Conservation (phyloP, 225 moss, liverwort and hornwort species). For the Sphagnum contortum region DNA sequence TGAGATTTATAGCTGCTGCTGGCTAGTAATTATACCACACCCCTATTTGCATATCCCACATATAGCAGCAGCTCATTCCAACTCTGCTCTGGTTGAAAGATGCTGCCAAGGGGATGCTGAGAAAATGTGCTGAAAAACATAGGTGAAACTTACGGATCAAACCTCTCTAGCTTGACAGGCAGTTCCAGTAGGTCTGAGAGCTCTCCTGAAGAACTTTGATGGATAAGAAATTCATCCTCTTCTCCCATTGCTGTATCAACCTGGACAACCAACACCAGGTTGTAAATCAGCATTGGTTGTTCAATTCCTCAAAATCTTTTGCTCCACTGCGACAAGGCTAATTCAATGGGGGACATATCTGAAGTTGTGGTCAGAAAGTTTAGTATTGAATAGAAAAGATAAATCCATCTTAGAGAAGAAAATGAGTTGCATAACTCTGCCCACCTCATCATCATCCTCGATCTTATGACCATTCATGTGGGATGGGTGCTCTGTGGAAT, state of each 20-base stretch:
- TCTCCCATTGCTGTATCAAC: constrained; percentile 45
- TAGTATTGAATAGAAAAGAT: too few relatives aligned
- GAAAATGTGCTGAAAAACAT: too few relatives aligned
- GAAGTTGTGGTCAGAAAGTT: too few relatives aligned
- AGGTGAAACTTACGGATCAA: too few relatives aligned
- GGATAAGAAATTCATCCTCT: constrained; percentile 58
- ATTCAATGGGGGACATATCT: not conserved
- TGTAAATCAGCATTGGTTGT: not conserved
- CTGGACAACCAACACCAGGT: constrained; percentile 18
- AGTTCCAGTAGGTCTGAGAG: constrained; percentile 47
- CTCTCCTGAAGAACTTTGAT: constrained; percentile 72
- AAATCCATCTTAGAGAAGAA: too few relatives aligned
- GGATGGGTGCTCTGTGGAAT: constrained; percentile 46
- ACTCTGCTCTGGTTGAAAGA: too few relatives aligned
- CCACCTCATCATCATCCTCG: constrained; percentile 78
- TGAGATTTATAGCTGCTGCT: too few relatives aligned
- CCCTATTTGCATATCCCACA: too few relatives aligned
- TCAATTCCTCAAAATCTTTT: not conserved
- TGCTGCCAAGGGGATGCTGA: too few relatives aligned
- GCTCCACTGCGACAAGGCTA: not conserved
- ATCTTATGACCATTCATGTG: constrained; percentile 46
- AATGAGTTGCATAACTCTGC: too few relatives aligned
- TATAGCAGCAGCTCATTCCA: too few relatives aligned
- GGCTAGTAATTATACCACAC: too few relatives aligned
- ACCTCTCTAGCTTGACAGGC: constrained; percentile 28